Evolutionary conservation across 192 early-diverging fungal species (phyloP).

Genomic region (Paraglomus brasilianum): DNA sequence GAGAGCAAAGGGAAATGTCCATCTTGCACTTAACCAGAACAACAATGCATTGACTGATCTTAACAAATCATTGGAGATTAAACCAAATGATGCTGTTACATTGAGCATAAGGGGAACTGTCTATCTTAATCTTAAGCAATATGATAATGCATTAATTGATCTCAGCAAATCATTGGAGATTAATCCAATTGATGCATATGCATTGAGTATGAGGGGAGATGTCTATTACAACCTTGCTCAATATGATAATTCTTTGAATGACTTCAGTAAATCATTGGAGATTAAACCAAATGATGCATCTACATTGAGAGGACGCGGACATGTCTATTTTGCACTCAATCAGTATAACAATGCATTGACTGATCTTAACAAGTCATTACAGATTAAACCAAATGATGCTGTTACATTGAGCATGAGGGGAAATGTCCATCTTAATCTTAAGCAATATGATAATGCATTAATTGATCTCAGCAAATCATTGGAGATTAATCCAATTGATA

Average conservation of each 20-base stretch:
- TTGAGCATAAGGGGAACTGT: neutral
- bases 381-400: neutral
- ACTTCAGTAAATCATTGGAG: neutral
- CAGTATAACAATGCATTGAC: neutral
- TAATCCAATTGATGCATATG: neutral
- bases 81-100: conserved; percentile 7
- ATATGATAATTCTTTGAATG: neutral
- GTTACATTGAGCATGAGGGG: neutral
- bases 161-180: conserved; percentile 1
- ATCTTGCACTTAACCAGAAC: neutral
- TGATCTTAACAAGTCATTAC: neutral
- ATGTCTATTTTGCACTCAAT: neutral
- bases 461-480: neutral
- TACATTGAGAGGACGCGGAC: neutral
- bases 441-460: conserved; percentile 1
- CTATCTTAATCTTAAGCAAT: neutral
- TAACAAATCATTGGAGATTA: neutral
- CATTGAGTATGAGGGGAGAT: neutral
- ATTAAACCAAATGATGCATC: neutral
- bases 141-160: neutral
- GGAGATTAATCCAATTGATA: neutral
- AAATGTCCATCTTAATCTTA: neutral
- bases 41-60: neutral
- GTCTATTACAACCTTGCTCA: neutral
- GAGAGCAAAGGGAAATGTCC: neutral